A percentile compares a stretch with the other conserved stretches of the same genome.
phyloP scores from a whole-genome alignment of 1,284 basidiomycete genomes.

The Phellinidium pouzarii region DNA sequence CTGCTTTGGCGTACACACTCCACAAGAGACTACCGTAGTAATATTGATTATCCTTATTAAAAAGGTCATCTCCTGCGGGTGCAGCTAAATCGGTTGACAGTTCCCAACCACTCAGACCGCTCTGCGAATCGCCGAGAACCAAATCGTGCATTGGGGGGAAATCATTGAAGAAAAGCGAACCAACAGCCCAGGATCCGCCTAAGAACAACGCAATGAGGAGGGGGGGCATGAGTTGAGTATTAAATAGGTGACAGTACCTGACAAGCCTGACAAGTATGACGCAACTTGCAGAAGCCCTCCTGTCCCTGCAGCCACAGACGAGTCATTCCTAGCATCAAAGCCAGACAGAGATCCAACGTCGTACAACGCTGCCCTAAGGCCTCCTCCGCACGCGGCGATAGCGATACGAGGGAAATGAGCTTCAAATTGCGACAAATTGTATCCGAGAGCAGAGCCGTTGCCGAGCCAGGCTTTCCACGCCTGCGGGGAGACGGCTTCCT shows the following conservation, averaged over 20 bases:
- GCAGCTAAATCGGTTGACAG: conserved; percentile 47
- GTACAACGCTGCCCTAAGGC: conserved; percentile 51
- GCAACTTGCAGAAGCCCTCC: conserved; percentile 60
- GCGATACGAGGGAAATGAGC: conserved; percentile 43
- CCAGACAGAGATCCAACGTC: conserved; percentile 50
- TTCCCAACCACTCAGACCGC: conserved; percentile 48
- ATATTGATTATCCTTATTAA: conserved; percentile 42
- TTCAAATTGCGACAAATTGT: conserved; percentile 37
- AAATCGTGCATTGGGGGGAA: conserved; percentile 45
- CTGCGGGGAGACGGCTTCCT: not conserved
- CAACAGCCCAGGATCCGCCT: conserved; percentile 63
- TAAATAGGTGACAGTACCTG: conserved; percentile 35
- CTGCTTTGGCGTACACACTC: conserved; percentile 50
- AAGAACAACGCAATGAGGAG: not conserved
- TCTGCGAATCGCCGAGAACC: conserved; percentile 42
- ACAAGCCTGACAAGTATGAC: conserved; percentile 54
- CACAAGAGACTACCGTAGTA: conserved; percentile 53
- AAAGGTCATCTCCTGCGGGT: conserved; percentile 41
- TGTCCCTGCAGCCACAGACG: conserved; percentile 46
- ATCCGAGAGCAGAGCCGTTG: conserved; percentile 44
- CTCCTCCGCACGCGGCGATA: conserved; percentile 52
- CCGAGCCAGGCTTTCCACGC: conserved; percentile 58
- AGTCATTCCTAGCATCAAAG: conserved; percentile 50
- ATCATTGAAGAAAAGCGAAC: conserved; percentile 50
- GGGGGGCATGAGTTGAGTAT: not conserved